Base-by-base conservation (phyloP, 2,329 filamentous ascomycete genomes). In the Beauveria bassiana region DNA sequence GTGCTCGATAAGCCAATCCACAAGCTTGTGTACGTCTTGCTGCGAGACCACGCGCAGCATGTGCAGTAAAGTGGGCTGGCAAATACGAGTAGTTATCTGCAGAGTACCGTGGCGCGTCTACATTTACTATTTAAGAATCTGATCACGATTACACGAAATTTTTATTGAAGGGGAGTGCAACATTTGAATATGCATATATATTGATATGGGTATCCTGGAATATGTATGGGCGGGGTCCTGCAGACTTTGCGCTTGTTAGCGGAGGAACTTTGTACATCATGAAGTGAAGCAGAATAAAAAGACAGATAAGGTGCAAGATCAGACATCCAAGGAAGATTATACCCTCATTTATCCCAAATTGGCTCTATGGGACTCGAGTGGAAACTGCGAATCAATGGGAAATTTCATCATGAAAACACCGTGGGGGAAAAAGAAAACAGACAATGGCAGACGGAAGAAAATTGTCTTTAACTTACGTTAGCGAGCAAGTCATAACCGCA, bases 351-450 rank as follows among this genome's bases (percentile, higher is more conserved):
- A 78, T 81, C 83, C 81, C 82, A 77, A 75, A 77, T 78, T 85
- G 85, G 85, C 86, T 87, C 85, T 74, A 74, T 77, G 81, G 81
- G 82, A 82, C 86, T 89, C 86, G 80, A 89, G 88, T 90, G 88
- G 86, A 91, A 91, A 91, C 88, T 91, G 88, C 88, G 88, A 92
- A 91, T 90, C 80, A 84, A 81, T 75, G 83, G 86, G 80, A 82
- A 82, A 75, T 86, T 89, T 89, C 86, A 89, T 90, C 87, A 89
- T 86, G 70, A 57, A 62, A 63, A 64, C 62, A 67, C 59, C 59
- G n/a, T 47, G 57, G 18, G 26, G 24, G 38, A 59, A 54, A 54
- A 26, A 56, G 52, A 61, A 56, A 45, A 8, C 34, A 34, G 58
- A 40, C 18, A 54, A 61, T 57, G 58, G 55, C 31, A 34, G 28